These are phyloP conservation scores for Pleurotus eryngii DNA, from an alignment of 768 basidiomycete genomes.

Conservation along the genomic window DNA sequence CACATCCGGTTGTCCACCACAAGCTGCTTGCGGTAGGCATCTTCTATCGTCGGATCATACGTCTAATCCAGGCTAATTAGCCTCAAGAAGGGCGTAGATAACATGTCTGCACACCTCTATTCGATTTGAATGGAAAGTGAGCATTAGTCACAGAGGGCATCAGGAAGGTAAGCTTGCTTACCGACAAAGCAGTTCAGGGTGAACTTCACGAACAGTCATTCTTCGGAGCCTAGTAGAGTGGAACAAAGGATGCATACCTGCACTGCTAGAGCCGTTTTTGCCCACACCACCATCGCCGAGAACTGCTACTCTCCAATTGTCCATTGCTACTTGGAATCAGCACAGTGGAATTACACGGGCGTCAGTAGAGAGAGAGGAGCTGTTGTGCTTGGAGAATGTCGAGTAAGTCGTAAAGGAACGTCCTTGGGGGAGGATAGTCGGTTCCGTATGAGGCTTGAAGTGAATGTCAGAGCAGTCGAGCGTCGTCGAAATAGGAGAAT, in stretches of 20 bases:
- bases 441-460: constrained; percentile 15
- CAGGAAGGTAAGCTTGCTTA: constrained; percentile 34
- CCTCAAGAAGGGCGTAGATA: constrained; percentile 4
- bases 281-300: constrained; percentile 97
- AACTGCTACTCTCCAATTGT: constrained; percentile 94
- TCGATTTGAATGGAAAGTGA: constrained; percentile 15
- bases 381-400: not conserved
- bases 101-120: constrained; percentile 48
- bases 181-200: constrained; percentile 96
- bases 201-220: constrained; percentile 51
- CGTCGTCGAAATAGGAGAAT: constrained; percentile 11
- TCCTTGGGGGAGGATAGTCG: constrained; percentile 11
- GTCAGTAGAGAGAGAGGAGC: not conserved
- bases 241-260: constrained; percentile 56
- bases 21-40: constrained; percentile 93
- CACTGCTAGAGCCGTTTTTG: constrained; percentile 92
- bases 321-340: constrained; percentile 52
- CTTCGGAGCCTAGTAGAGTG: constrained; percentile 1
- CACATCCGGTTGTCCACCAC: constrained; percentile 95
- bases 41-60: constrained; percentile 98
- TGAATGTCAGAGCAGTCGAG: constrained; percentile 14
- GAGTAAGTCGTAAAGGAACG: constrained; percentile 13
- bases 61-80: constrained; percentile 48
- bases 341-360: not conserved
- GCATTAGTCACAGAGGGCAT: not conserved